These are phyloP conservation scores for barley (Hordeum vulgare) DNA, from an alignment of 176 grass and related monocot genomes.

Conservation along the genomic window DNA sequence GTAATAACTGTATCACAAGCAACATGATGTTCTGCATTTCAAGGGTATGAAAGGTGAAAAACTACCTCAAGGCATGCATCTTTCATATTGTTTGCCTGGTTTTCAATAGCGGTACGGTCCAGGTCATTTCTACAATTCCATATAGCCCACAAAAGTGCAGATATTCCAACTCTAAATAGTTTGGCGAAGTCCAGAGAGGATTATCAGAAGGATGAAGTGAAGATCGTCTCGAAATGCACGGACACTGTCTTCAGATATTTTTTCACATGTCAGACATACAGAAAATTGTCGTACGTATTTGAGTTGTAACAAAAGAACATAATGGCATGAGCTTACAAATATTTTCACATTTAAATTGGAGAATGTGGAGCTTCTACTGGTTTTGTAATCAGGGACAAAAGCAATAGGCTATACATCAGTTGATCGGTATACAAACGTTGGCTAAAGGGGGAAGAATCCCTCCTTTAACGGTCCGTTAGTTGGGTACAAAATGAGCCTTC, in stretches of 20 bases:
- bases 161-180: no score
- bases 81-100: no score
- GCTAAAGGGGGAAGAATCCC: no score
- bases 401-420: background rate
- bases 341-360: background rate
- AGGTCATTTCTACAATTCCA: no score
- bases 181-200: no score
- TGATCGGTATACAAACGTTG: background rate
- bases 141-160: no score
- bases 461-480: no score
- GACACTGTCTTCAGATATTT: background rate
- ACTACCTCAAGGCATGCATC: no score
- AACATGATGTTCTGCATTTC: background rate
- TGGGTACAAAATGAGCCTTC: no score
- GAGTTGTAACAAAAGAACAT: background rate
- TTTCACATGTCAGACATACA: no score
- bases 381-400: conserved; percentile 1
- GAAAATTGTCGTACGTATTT: no score
- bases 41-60: conserved; percentile 3
- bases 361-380: background rate
- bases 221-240: background rate
- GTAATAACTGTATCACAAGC: background rate
- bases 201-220: background rate
- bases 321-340: background rate
- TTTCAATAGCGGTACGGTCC: no score